phyloP scores from a whole-genome alignment of 768 basidiomycete species.

The Collybia nuda region DNA sequence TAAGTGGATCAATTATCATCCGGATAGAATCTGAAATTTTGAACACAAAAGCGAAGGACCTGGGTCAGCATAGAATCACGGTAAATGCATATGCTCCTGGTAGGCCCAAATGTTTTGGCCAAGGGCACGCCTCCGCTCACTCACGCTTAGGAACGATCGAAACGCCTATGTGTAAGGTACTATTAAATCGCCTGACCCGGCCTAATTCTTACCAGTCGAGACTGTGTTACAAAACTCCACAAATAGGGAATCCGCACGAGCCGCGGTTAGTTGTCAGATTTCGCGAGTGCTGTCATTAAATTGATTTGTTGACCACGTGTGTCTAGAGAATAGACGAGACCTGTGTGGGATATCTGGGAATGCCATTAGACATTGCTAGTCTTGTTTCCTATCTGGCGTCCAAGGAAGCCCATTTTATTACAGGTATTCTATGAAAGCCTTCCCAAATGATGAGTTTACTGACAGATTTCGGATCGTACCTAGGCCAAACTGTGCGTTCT shows the following conservation, averaged over 20 bases:
- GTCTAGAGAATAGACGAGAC: not conserved
- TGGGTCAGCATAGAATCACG: conserved; percentile 25
- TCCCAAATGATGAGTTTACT: not conserved
- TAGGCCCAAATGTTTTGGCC: not conserved
- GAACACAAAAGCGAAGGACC: conserved; percentile 15
- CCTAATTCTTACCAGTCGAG: not conserved
- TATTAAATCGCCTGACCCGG: not conserved
- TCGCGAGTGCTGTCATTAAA: too few relatives aligned
- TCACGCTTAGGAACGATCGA: conserved; percentile 4
- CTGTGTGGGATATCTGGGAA: conserved; percentile 18
- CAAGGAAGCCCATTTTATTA: conserved; percentile 31
- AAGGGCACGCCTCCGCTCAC: too few relatives aligned
- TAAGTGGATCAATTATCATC: not conserved
- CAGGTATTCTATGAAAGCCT: conserved; percentile 20
- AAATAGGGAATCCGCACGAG: not conserved
- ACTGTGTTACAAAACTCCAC: not conserved
- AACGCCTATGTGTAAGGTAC: conserved; percentile 6
- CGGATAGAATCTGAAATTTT: not conserved
- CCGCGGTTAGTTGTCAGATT: not conserved
- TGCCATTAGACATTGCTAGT: conserved; percentile 31
- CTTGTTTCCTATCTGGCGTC: conserved; percentile 37
- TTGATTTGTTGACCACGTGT: too few relatives aligned
- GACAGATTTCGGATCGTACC: not conserved
- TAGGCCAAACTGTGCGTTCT: conserved; percentile 19
- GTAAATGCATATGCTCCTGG: conserved; percentile 36